Evolutionary conservation across 495 filamentous ascomycete genomes (phyloP).

Genomic region (Neurospora sp.): DNA sequence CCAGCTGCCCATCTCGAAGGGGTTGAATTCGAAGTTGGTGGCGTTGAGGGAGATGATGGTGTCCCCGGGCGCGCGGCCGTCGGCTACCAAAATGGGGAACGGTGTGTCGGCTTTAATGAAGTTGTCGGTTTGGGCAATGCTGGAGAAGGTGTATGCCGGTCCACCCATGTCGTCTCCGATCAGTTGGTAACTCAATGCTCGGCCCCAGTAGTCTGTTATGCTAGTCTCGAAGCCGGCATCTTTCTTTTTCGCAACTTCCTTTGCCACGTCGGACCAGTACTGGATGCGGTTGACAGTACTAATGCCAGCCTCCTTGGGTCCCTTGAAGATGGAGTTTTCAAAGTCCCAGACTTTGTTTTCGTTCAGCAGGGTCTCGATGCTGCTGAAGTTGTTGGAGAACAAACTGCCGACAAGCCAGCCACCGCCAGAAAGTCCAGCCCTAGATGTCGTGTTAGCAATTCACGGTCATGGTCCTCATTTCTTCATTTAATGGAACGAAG

Average conservation of each 20-base stretch:
- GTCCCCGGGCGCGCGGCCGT: constrained; percentile 59
- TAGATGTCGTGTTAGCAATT: constrained; percentile 3
- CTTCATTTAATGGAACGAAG: neutral
- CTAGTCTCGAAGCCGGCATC: constrained; percentile 65
- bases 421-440: constrained; percentile 73
- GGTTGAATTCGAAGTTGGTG: constrained; percentile 80
- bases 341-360: constrained; percentile 65
- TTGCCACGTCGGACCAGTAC: constrained; percentile 58
- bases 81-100: constrained; percentile 73
- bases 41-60: constrained; percentile 60
- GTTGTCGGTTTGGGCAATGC: constrained; percentile 57
- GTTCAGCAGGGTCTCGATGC: constrained; percentile 51
- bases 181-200: constrained; percentile 75
- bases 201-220: constrained; percentile 82
- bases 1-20: constrained; percentile 76
- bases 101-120: constrained; percentile 67
- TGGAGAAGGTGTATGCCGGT: constrained; percentile 75
- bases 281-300: constrained; percentile 32
- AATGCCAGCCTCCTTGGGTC: constrained; percentile 29
- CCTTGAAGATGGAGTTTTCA: constrained; percentile 59
- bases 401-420: constrained; percentile 82
- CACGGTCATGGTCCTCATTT: neutral
- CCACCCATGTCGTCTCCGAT: constrained; percentile 71
- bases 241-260: constrained; percentile 54
- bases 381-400: constrained; percentile 84